Percentiles rank a stretch among this genome's conserved stretches.
These are phyloP conservation scores for Penicillium sp. DNA, from an alignment of 2,329 filamentous ascomycete genomes.

Conservation along the genomic window DNA sequence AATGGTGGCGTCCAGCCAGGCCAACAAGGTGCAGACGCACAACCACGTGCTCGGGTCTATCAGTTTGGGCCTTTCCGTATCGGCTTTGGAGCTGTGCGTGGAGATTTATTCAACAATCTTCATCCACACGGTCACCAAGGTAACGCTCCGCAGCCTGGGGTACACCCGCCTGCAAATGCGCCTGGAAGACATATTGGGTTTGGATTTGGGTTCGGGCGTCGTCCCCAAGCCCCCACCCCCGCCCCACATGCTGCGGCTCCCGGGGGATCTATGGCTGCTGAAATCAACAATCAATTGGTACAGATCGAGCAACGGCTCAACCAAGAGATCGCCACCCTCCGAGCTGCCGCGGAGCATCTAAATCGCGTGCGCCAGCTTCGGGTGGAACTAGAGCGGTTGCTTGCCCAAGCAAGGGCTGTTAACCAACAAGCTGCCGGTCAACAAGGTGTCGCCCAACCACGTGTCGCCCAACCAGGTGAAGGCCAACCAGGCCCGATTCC, in stretches of 20 bases:
- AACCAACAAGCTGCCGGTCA: slow-evolving; percentile 36
- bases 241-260: slow-evolving; percentile 10
- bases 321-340: slow-evolving; percentile 64
- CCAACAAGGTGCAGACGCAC: slow-evolving; percentile 40
- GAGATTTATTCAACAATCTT: slow-evolving; percentile 64
- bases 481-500: slow-evolving; percentile 9
- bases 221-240: slow-evolving; percentile 23
- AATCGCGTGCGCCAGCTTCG: slow-evolving; percentile 67
- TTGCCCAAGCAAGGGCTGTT: slow-evolving; percentile 45
- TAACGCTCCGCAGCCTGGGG: slow-evolving; percentile 41
- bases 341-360: slow-evolving; percentile 66
- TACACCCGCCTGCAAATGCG: slow-evolving; percentile 33
- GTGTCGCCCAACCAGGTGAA: not conserved
- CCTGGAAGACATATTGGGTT: slow-evolving; percentile 44
- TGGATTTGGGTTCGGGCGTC: slow-evolving; percentile 44
- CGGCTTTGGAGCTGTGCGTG: slow-evolving; percentile 64
- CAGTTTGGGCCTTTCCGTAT: slow-evolving; percentile 74
- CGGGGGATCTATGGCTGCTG: slow-evolving; percentile 25
- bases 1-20: slow-evolving; percentile 40
- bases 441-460: not conserved
- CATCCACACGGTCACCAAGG: slow-evolving; percentile 61
- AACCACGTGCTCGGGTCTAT: slow-evolving; percentile 60
- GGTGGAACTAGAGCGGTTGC: slow-evolving; percentile 65
- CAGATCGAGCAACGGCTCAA: slow-evolving; percentile 68
- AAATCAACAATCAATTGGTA: slow-evolving; percentile 60